A percentile compares a stretch with the other conserved stretches of the same genome.
Evolutionary conservation across 2,329 filamentous ascomycete genomes (phyloP).

Genomic region (Dactylellina haptotyla): DNA sequence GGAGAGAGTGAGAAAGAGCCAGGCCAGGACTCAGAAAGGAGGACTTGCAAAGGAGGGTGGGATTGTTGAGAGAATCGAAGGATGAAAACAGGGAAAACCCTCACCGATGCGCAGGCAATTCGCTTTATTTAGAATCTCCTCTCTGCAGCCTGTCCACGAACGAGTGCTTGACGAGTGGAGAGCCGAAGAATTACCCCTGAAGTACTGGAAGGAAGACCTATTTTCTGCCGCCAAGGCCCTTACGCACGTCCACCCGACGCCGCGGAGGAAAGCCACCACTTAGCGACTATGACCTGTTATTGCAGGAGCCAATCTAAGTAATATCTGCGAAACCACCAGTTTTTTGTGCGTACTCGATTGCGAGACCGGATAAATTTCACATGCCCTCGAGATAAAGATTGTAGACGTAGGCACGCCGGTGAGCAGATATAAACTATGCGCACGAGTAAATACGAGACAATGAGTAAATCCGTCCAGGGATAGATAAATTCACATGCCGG

Average conservation of each 20-base stretch:
- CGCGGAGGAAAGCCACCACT: no score
- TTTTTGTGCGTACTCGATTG: no score
- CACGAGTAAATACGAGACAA: no score
- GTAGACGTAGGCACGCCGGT: no score
- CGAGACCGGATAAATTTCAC: no score
- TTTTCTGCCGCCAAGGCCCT: no score
- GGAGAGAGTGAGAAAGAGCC: neutral
- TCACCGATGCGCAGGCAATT: slow-evolving; percentile 40
- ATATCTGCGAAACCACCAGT: slow-evolving; percentile 23
- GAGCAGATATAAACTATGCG: no score
- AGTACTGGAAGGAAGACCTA: neutral
- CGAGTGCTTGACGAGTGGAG: neutral
- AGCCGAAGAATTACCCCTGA: slow-evolving; percentile 48
- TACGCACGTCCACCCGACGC: neutral
- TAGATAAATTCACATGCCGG: no score
- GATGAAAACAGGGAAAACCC: slow-evolving; percentile 20
- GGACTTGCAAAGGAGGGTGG: neutral
- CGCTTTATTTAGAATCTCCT: slow-evolving; percentile 38
- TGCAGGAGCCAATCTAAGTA: slow-evolving; percentile 20
- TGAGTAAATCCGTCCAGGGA: no score
- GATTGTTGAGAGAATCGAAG: neutral
- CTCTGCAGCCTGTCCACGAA: neutral
- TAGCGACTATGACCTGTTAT: no score
- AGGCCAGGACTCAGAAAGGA: slow-evolving; percentile 20
- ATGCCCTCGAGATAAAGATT: no score